Evolutionary conservation across 169 alveolate species (phyloP), one percentile per base, ranked within the genome.

Genomic region (Eimeria necatrix): DNA sequence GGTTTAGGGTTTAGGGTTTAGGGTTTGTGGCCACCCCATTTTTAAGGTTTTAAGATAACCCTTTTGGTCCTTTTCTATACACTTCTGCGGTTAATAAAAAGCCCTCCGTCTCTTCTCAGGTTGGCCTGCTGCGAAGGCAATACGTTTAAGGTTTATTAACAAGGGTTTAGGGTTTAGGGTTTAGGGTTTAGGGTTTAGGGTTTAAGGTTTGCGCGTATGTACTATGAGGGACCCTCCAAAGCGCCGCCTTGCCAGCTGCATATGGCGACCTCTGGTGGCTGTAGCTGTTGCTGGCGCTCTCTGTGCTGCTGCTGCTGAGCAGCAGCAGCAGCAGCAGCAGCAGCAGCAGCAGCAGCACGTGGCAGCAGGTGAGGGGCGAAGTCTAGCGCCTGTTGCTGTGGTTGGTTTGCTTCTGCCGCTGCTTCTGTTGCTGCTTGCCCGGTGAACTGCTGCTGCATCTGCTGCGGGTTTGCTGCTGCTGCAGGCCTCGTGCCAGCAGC

Each of bases 181-280:
- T 52, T 52, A 16, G 48, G 70, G 26, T 81, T n/a, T 81, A n/a
- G n/a, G n/a, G n/a, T n/a, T 32, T 71, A 71, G 53, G 51, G 51
- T 32, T 71, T 32, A 71, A 20, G 81, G 81, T 32, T 71, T 71
- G 49, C 5, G 81, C 81, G 7, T 71, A 46, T 26, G 2, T 76
- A 76, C 86, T 48, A 76, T 76, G 86, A 60, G 86, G 86, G 61
- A 60, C 56, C 48, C 86, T 46, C 46, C 86, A 18, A 3, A 22
- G 3, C 8, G 20, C 22, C 24, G 4, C 61, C 52, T 48, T n/a
- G 14, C 18, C 61, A 60, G 61, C 9, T 46, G 86, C 86, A 32
- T 12, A 20, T 16, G 86, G 41, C 7, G 86, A 7, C 61, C 60
- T 46, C 20, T 49, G 10, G 24, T 22, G 9, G 86, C 61, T 76